Evolutionary conservation across 139 green algal species (phyloP), one percentile per base, ranked within the genome.

Genomic region (Edaphochlamys debaryana): DNA sequence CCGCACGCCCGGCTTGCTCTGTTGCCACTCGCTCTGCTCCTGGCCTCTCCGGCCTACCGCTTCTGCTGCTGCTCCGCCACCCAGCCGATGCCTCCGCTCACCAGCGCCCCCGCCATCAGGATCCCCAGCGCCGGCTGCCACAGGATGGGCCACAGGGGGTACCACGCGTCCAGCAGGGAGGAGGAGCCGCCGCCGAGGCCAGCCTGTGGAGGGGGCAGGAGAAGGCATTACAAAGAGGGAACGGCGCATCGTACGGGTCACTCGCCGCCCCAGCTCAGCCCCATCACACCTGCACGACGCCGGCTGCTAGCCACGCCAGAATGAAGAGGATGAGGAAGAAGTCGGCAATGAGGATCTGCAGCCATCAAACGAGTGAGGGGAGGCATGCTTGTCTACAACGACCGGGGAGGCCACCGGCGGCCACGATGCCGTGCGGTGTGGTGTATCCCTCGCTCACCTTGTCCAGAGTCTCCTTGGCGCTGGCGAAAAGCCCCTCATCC

Each of bases 51-150:
- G n/a, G n/a, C n/a, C 45, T 54, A 13, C 56, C 41, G 17, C 58
- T 69, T 76, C 42, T 13, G 29, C 62, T 37, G n/a, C 76, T 82
- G 60, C 64, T 73, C 62, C 19, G 6, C 4, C 9, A 93, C 62
- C 94, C 93, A 96, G 27, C 87, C 88, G 4, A 92, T 38, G 20
- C 79, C 90, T 1, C 94, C 94, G 67, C 90, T 95, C 3, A 95
- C 87, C 58, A 97, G 74, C 62, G 95, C 93, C 15, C 95, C 95
- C 22, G 92, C 84, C 95, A 98, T 98, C 4, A 98, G 92, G 30
- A 97, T 79, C 1, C 95, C 95, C 66, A 98, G 92, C 13, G 94
- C 94, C 58, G 95, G 94, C 85, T 98, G 95, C 74, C 95, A 97
- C 17, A 98, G 79, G 70, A 92, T 83, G 22, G 89, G 92, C 95